Evolutionary conservation across 768 basidiomycete genomes (phyloP).

Genomic region (Lactifluus piperatus): DNA sequence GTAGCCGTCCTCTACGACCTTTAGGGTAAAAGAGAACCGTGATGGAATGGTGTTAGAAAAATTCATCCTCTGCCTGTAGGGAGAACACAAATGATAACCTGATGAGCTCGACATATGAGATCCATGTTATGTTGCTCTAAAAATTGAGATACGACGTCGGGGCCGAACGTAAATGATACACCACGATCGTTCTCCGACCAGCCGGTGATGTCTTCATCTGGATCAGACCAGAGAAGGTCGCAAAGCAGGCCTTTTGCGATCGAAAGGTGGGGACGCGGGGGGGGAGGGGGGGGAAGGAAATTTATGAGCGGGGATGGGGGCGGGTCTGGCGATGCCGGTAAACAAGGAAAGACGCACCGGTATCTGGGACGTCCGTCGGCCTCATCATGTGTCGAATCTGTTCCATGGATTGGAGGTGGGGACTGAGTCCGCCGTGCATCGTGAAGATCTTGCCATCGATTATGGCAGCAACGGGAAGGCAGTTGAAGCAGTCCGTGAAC

Average conservation of each 20-base stretch:
- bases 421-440: conserved; percentile 96
- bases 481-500: conserved; percentile 99
- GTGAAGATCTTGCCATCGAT: conserved; percentile 99
- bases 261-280: background rate
- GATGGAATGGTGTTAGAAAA: too few relatives aligned
- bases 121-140: conserved; percentile 99
- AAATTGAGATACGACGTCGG: conserved; percentile 97
- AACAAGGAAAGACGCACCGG: conserved; percentile 46
- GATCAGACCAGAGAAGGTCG: conserved; percentile 97
- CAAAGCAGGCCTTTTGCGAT: conserved; percentile 67
- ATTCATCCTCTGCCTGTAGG: too few relatives aligned
- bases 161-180: conserved; percentile 97
- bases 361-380: conserved; percentile 97
- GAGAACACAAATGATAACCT: conserved; percentile 42
- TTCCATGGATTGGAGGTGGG: conserved; percentile 97
- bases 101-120: conserved; percentile 95
- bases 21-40: background rate
- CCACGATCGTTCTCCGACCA: conserved; percentile 99
- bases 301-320: background rate
- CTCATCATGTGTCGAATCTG: conserved; percentile 98
- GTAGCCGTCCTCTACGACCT: conserved; percentile 99
- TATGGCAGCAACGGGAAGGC: conserved; percentile 95
- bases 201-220: conserved; percentile 96
- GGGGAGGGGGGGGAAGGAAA: background rate
- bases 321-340: too few relatives aligned